Percentiles rank a stretch among this genome's conserved stretches.
Conservation (phyloP, 192 early-diverging fungal species). For the Coemansia sp. region DNA sequence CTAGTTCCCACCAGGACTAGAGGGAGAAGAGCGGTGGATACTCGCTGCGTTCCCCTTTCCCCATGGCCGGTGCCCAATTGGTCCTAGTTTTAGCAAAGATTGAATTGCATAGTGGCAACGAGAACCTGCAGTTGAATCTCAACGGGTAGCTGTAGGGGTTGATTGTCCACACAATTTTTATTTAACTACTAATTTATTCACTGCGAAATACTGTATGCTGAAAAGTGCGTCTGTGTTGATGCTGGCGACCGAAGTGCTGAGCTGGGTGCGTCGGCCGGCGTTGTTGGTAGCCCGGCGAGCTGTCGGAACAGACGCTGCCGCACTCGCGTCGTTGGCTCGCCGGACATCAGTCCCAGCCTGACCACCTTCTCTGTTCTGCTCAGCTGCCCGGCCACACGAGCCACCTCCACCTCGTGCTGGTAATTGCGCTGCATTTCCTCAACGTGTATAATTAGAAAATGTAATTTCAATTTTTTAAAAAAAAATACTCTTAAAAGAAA, state of each 20-base stretch:
- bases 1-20: too few species aligned
- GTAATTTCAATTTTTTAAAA: too few species aligned
- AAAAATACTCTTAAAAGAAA: too few species aligned
- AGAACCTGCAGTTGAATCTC: constrained; percentile 9
- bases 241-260: neutral
- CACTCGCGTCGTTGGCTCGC: constrained; percentile 6
- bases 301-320: constrained; percentile 8
- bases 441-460: constrained; percentile 1
- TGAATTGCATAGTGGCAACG: neutral
- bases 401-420: constrained; percentile 3
- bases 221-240: neutral
- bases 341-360: neutral
- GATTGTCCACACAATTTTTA: neutral
- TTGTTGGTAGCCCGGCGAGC: neutral
- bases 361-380: constrained; percentile 1
- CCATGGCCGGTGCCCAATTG: neutral
- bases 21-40: too few species aligned
- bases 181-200: neutral
- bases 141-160: constrained; percentile 5
- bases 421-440: neutral
- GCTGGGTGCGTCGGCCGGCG: neutral
- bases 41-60: too few species aligned
- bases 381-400: neutral
- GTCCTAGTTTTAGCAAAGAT: neutral
- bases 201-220: neutral